Evolutionary conservation across 1,284 basidiomycete species (phyloP), one percentile per base, ranked within the genome.

Genomic region (Moniliophthora roreri): DNA sequence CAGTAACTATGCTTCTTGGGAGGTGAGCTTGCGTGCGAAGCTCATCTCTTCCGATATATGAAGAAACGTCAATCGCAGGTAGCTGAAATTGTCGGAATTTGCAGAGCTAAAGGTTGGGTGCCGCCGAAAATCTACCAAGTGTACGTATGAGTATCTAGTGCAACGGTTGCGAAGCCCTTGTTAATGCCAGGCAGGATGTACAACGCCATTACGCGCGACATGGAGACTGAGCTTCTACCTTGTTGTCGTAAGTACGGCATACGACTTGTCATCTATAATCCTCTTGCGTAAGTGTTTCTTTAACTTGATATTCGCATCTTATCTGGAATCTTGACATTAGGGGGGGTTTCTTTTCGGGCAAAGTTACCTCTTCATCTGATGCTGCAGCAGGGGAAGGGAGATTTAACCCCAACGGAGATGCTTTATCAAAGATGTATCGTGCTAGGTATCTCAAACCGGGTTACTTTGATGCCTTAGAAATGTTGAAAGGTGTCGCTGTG

Each of bases 201-300:
- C 62, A 81, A 81, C 51, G 74, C 78, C 1, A 68, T 81, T 54
- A 79, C 77, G 1, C 74, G 81, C 7, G 72, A 71, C 38, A 78
- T 80, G 45, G 80, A 85, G 58, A 55, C 77, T 1, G 81, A 84
- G 63, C 71, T 84, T 20, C 66, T 82, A n/a, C 79, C 79, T 1
- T 81, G 80, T 65, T 71, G 74, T 55, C 73, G 81, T 50, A 82
- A 82, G 61, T 80, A 72, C 62, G 79, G 77, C 18, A 62, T 86
- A 47, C 66, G 79, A 23, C 67, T 82, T 48, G 80, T 82, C 16
- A 68, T 78, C 32, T 72, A 72, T 45, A 68, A 66, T 45, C 69
- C 67, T 35, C 58, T 69, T 3, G 71, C 68, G 69, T 70, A 51
- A 35, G 67, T 58, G 20, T 26, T 52, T 20, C 16, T 37, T 8